A percentile compares a stretch with the other conserved stretches of the same genome.
Evolutionary conservation across 768 basidiomycete species (phyloP).

Genomic region (Boletus eberwhitei): DNA sequence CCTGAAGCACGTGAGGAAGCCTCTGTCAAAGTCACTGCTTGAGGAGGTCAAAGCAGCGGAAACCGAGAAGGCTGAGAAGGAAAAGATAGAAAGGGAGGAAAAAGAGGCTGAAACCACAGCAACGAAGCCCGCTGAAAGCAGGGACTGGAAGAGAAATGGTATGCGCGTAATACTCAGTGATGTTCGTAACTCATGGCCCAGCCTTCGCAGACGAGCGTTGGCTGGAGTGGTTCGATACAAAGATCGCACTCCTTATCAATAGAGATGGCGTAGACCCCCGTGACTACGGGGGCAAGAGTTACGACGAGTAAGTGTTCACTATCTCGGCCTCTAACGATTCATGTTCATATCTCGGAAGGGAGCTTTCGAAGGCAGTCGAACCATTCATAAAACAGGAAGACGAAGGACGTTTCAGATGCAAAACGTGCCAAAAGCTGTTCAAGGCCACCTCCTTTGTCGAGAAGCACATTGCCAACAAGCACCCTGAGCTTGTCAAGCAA

Average conservation of each 20-base stretch:
- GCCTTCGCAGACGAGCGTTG: constrained; percentile 71
- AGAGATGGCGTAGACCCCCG: constrained; percentile 78
- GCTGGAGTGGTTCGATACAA: constrained; percentile 86
- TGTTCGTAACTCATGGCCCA: constrained; percentile 8
- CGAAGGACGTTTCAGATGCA: constrained; percentile 95
- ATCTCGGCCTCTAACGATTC: constrained; percentile 3
- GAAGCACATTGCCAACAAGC: constrained; percentile 96
- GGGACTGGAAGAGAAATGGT: constrained; percentile 69
- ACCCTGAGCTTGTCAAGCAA: constrained; percentile 76
- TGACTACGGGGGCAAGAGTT: constrained; percentile 85
- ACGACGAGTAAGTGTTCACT: constrained; percentile 71
- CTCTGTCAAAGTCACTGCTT: constrained; percentile 56
- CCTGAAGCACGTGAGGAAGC: constrained; percentile 84
- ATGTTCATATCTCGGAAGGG: constrained; percentile 45
- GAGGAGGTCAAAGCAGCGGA: constrained; percentile 62
- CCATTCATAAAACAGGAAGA: constrained; percentile 92
- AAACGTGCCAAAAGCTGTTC: constrained; percentile 95
- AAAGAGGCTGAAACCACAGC: constrained; percentile 36
- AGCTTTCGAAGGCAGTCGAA: constrained; percentile 74
- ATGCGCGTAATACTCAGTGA: constrained; percentile 21
- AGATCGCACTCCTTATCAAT: constrained; percentile 77
- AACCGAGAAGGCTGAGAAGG: constrained; percentile 42
- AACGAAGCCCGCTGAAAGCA: constrained; percentile 39
- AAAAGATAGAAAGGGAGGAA: constrained; percentile 43
- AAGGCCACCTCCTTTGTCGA: constrained; percentile 96